These are phyloP conservation scores for Boletellus sp. DNA, from an alignment of 768 basidiomycete genomes.

Conservation along the genomic window DNA sequence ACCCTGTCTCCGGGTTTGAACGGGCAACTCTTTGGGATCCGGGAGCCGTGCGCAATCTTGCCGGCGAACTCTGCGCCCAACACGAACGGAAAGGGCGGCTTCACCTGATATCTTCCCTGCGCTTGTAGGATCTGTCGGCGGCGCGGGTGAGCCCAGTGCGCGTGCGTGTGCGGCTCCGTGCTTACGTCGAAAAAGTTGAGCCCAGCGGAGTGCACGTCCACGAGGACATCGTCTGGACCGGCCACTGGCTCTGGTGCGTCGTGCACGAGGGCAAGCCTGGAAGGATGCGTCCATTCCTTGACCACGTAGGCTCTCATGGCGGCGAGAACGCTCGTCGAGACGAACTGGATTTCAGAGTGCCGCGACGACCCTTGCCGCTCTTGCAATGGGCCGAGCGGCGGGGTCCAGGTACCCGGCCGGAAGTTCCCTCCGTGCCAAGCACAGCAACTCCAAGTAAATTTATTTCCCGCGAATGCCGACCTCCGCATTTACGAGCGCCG, in stretches of 20 bases:
- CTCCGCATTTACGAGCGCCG: background rate
- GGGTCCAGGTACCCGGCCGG: slow-evolving; percentile 3
- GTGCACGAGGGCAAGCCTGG: slow-evolving; percentile 50
- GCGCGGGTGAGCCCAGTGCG: background rate
- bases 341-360: background rate
- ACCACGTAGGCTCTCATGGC: slow-evolving; percentile 79
- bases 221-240: slow-evolving; percentile 54
- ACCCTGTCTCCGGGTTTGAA: slow-evolving; percentile 84
- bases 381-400: background rate
- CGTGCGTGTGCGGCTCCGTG: slow-evolving; percentile 14
- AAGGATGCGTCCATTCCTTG: slow-evolving; percentile 63
- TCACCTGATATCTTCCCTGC: slow-evolving; percentile 85
- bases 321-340: background rate
- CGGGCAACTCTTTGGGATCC: slow-evolving; percentile 74
- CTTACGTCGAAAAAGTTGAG: slow-evolving; percentile 76
- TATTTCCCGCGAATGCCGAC: background rate
- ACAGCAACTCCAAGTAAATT: background rate
- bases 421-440: background rate
- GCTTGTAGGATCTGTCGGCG: slow-evolving; percentile 67
- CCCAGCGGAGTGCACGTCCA: slow-evolving; percentile 72
- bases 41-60: slow-evolving; percentile 60
- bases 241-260: slow-evolving; percentile 57
- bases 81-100: slow-evolving; percentile 81
- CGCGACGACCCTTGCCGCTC: background rate
- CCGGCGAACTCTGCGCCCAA: slow-evolving; percentile 88